These are phyloP conservation scores for Penicillium waksmanii DNA, from an alignment of 495 filamentous ascomycete species.

Conservation along the genomic window DNA sequence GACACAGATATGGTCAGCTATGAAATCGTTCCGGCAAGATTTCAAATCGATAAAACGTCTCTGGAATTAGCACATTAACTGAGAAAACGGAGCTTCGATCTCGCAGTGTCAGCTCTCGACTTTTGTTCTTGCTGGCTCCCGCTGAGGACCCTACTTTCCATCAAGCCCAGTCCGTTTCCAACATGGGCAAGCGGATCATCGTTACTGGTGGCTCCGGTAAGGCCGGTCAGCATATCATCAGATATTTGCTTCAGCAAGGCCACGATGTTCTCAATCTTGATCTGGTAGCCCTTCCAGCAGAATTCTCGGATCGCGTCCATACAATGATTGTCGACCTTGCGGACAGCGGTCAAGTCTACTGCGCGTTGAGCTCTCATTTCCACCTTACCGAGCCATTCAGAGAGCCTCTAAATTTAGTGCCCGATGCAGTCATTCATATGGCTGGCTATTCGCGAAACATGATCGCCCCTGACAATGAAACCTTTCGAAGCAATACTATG, in stretches of 20 bases:
- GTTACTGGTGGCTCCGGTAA: slow-evolving; percentile 63
- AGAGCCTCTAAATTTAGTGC: slow-evolving; percentile 39
- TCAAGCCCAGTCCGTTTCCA: background rate
- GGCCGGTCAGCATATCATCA: slow-evolving; percentile 60
- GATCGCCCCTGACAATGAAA: slow-evolving; percentile 63
- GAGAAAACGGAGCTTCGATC: background rate
- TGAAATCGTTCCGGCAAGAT: background rate
- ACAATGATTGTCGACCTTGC: slow-evolving; percentile 63
- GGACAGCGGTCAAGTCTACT: slow-evolving; percentile 62
- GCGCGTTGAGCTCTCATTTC: slow-evolving; percentile 60
- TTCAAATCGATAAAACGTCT: background rate
- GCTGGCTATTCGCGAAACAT: slow-evolving; percentile 63
- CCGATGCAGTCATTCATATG: slow-evolving; percentile 65
- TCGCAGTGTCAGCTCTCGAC: background rate
- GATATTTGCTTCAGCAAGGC: slow-evolving; percentile 54
- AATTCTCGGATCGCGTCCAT: slow-evolving; percentile 49
- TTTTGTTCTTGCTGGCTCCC: no score
- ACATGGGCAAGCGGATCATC: slow-evolving; percentile 51
- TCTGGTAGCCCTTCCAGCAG: slow-evolving; percentile 45
- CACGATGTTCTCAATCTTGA: slow-evolving; percentile 63
- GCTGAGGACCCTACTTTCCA: background rate
- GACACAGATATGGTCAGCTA: background rate
- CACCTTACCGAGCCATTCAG: slow-evolving; percentile 52
- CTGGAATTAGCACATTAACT: no score
- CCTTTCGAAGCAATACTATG: slow-evolving; percentile 56